Evolutionary conservation across 2,329 filamentous ascomycete genomes (phyloP).

Genomic region (Parastagonospora nodorum): DNA sequence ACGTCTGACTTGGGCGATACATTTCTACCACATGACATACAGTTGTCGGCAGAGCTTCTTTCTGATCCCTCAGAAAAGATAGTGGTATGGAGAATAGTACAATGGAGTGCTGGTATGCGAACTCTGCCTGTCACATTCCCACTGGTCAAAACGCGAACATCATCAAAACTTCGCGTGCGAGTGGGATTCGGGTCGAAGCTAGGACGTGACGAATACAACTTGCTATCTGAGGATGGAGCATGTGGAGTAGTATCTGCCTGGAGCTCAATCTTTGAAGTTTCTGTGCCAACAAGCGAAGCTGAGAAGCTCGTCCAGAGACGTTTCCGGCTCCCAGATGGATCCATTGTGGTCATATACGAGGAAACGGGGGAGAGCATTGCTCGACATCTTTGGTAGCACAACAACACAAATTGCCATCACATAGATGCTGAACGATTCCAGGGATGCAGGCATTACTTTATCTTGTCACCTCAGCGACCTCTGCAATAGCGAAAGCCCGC

Average conservation of each 20-base stretch:
- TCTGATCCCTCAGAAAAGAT: slow-evolving; percentile 36
- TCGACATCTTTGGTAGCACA: slow-evolving; percentile 68
- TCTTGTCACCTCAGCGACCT: slow-evolving; percentile 57
- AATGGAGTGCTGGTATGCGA: slow-evolving; percentile 53
- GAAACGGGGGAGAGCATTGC: slow-evolving; percentile 76
- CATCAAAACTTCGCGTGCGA: slow-evolving; percentile 49
- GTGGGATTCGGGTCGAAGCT: slow-evolving; percentile 41
- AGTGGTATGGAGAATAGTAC: slow-evolving; percentile 49
- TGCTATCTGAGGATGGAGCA: slow-evolving; percentile 31
- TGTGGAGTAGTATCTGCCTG: slow-evolving; percentile 62
- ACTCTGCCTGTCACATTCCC: slow-evolving; percentile 52
- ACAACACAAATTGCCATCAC: neutral
- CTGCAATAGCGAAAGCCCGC: slow-evolving; percentile 27
- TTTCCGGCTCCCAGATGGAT: slow-evolving; percentile 50
- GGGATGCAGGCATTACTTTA: slow-evolving; percentile 65
- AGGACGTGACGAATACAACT: slow-evolving; percentile 34
- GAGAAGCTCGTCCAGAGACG: slow-evolving; percentile 62
- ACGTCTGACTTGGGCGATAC: slow-evolving; percentile 72
- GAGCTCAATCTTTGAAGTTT: slow-evolving; percentile 54
- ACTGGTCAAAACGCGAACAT: slow-evolving; percentile 44
- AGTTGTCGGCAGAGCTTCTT: slow-evolving; percentile 50
- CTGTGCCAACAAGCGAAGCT: slow-evolving; percentile 47
- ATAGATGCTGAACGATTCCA: slow-evolving; percentile 14
- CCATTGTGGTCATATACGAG: slow-evolving; percentile 63
- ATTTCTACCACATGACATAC: slow-evolving; percentile 59